Evolutionary conservation across 2,329 filamentous ascomycete species (phyloP).

Genomic region (Cucurbitaria berberidis): DNA sequence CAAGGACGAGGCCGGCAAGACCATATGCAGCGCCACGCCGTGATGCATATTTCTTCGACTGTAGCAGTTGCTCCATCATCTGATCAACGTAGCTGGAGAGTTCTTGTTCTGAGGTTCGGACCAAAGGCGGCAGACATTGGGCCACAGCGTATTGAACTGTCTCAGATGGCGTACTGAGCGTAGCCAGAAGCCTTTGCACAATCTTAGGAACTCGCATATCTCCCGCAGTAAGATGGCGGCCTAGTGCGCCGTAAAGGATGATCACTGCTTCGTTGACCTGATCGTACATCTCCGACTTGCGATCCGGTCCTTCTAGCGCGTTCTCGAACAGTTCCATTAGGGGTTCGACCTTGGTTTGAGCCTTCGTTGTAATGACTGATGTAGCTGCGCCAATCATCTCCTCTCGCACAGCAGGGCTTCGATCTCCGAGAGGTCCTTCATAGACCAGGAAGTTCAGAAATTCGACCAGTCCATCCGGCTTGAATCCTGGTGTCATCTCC

Average conservation of each 20-base stretch:
- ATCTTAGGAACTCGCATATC: slow-evolving; percentile 88
- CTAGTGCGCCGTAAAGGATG: slow-evolving; percentile 93
- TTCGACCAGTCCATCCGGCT: slow-evolving; percentile 70
- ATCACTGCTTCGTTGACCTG: slow-evolving; percentile 96
- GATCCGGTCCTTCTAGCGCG: slow-evolving; percentile 84
- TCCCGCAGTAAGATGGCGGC: slow-evolving; percentile 82
- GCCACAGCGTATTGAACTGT: slow-evolving; percentile 96
- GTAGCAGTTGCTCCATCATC: slow-evolving; percentile 80
- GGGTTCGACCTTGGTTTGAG: slow-evolving; percentile 80
- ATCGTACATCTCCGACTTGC: slow-evolving; percentile 80
- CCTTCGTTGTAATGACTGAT: slow-evolving; percentile 78
- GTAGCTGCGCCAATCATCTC: slow-evolving; percentile 94
- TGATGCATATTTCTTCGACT: slow-evolving; percentile 88
- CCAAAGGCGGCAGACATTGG: slow-evolving; percentile 89
- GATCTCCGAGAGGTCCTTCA: slow-evolving; percentile 84
- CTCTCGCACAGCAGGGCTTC: slow-evolving; percentile 74
- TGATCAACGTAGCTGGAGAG: slow-evolving; percentile 80
- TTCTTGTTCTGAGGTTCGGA: slow-evolving; percentile 79
- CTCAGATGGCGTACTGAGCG: slow-evolving; percentile 92
- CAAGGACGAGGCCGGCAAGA: slow-evolving; percentile 85
- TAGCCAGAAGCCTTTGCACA: slow-evolving; percentile 82
- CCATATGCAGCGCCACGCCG: slow-evolving; percentile 95
- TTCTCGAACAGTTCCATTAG: slow-evolving; percentile 92
- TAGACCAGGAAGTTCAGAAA: slow-evolving; percentile 88
- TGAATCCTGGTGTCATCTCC: slow-evolving; percentile 75